phyloP scores from a whole-genome alignment of 192 early-diverging fungal species.

The Coemansia sp. region DNA sequence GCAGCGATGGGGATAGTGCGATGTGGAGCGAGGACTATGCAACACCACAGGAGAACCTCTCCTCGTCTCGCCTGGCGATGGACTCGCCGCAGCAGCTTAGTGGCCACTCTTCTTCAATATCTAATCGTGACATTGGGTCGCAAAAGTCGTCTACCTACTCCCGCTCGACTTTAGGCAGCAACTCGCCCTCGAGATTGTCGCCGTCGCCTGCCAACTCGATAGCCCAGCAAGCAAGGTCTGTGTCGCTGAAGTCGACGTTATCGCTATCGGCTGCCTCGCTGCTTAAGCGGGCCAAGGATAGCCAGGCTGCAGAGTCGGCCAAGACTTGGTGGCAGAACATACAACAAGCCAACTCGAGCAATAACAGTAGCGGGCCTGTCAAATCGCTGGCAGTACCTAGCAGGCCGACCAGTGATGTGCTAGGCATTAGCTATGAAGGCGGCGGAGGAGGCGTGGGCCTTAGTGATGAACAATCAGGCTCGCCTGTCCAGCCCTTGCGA shows the following conservation, averaged over 20 bases:
- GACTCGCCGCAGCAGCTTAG: conserved; percentile 23
- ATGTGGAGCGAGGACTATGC: conserved; percentile 10
- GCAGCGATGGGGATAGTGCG: conserved; percentile 1
- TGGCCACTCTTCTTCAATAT: conserved; percentile 18
- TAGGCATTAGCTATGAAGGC: neutral
- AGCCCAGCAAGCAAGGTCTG: conserved; percentile 8
- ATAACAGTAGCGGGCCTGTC: neutral
- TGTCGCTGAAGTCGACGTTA: conserved; percentile 32
- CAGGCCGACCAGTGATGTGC: conserved; percentile 8
- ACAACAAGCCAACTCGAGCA: conserved; percentile 17
- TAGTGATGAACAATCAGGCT: neutral
- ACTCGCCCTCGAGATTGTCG: conserved; percentile 11
- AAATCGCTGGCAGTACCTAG: neutral
- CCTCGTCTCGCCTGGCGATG: conserved; percentile 16
- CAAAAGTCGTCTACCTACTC: conserved; percentile 5
- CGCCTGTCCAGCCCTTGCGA: conserved; percentile 8
- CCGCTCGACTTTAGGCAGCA: neutral
- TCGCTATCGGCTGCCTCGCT: conserved; percentile 36
- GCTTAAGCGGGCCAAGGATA: conserved; percentile 49
- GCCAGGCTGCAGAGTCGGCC: conserved; percentile 54
- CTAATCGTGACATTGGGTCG: conserved; percentile 16
- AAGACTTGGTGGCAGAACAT: conserved; percentile 55
- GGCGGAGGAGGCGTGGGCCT: neutral
- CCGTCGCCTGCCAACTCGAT: conserved; percentile 13
- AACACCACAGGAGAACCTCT: neutral